phyloP scores from a whole-genome alignment of 2,329 filamentous ascomycete genomes.

The Neoscytalidium dimidiatum region DNA sequence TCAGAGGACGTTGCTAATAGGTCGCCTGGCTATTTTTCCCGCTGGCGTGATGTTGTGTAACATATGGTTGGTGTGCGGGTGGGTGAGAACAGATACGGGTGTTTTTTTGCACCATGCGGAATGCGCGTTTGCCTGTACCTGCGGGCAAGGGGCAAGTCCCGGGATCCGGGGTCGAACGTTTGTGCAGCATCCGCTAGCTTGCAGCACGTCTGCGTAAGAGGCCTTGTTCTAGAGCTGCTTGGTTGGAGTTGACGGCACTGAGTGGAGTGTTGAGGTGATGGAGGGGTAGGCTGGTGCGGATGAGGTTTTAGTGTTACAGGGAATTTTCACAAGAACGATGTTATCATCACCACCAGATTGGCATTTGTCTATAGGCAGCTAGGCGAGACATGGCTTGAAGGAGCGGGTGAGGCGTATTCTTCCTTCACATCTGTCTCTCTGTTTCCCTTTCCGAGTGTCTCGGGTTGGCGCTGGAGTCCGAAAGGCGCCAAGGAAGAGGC shows the following conservation, averaged over 20 bases:
- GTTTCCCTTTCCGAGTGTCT: not conserved
- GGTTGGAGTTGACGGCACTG: not conserved
- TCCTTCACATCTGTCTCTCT: not conserved
- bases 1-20: not conserved
- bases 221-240: slow-evolving; percentile 8
- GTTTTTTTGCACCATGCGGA: not conserved
- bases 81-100: not conserved
- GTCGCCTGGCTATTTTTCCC: not conserved
- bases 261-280: not conserved
- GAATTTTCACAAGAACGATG: too few relatives aligned
- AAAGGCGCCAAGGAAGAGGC: not conserved
- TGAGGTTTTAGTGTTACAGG: not conserved
- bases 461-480: not conserved
- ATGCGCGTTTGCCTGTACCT: not conserved
- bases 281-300: not conserved
- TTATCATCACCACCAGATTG: too few relatives aligned
- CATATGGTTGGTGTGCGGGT: not conserved
- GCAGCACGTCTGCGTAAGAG: not conserved
- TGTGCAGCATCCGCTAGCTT: not conserved
- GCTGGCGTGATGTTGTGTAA: not conserved
- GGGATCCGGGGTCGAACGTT: not conserved
- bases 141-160: not conserved
- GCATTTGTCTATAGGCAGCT: not conserved
- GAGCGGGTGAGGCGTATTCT: not conserved
- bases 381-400: not conserved